phyloP scores from a whole-genome alignment of 2,329 filamentous ascomycete species.

The Huntiella savannae region DNA sequence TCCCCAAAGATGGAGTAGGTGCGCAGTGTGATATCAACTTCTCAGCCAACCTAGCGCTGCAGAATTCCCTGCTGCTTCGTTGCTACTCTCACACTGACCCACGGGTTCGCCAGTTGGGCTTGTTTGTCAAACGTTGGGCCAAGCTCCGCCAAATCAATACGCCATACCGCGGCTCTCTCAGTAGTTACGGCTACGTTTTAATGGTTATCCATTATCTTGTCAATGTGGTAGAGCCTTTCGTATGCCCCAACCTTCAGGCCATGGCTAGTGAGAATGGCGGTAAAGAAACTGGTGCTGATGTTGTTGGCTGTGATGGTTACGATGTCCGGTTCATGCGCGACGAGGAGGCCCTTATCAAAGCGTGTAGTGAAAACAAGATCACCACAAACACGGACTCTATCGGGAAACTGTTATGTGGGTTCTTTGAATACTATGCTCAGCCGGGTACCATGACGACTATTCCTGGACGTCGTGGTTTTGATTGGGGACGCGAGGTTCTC shows the following conservation, averaged over 20 bases:
- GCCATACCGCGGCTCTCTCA: conserved; percentile 68
- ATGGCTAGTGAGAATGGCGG: conserved; percentile 26
- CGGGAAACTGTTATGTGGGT: conserved; percentile 56
- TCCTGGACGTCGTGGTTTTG: conserved; percentile 38
- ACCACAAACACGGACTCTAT: conserved; percentile 51
- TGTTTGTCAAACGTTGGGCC: conserved; percentile 85
- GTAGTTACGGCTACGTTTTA: conserved; percentile 77
- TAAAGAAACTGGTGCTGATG: conserved; percentile 20
- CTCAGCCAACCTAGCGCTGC: conserved; percentile 60
- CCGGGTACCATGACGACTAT: conserved; percentile 32
- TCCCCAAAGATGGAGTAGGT: conserved; percentile 57
- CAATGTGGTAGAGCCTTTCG: conserved; percentile 61
- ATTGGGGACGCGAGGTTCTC: conserved; percentile 64
- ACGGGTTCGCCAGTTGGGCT: conserved; percentile 56
- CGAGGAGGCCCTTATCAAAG: conserved; percentile 45
- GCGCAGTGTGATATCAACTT: conserved; percentile 90
- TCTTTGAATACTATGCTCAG: conserved; percentile 74
- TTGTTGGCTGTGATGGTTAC: conserved; percentile 38
- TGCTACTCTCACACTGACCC: conserved; percentile 68
- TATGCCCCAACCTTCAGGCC: conserved; percentile 66
- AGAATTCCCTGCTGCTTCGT: conserved; percentile 65
- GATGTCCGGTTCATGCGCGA: conserved; percentile 63
- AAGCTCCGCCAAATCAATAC: conserved; percentile 73
- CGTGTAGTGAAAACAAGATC: conserved; percentile 38
- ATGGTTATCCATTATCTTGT: conserved; percentile 86